Evolutionary conservation across 2,329 filamentous ascomycete species (phyloP).

Genomic region (Coniochaeta sp.): DNA sequence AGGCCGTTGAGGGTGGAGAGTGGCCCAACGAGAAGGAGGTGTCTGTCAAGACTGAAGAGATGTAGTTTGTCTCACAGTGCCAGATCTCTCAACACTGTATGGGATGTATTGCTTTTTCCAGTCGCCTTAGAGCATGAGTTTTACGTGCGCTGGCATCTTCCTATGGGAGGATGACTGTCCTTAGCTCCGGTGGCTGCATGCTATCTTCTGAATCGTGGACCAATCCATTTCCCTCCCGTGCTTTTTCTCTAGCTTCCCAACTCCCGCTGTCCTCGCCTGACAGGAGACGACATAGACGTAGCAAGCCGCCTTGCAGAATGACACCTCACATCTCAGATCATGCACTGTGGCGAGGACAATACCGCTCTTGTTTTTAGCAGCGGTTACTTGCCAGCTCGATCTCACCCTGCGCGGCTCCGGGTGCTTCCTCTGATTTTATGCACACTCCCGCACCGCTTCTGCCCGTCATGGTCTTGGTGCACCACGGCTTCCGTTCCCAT

Average conservation of each 20-base stretch:
- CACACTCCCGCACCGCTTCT: background rate
- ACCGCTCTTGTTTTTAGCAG: background rate
- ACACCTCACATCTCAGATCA: constrained; percentile 3
- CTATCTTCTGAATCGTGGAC: background rate
- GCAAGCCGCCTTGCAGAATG: constrained; percentile 1
- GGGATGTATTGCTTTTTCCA: background rate
- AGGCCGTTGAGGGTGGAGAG: background rate
- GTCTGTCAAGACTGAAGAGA: background rate
- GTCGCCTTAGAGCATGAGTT: background rate
- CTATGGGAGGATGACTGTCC: background rate
- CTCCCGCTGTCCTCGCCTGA: background rate
- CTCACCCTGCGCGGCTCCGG: background rate
- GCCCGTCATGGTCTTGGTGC: background rate
- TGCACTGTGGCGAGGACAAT: background rate
- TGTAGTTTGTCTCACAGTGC: background rate
- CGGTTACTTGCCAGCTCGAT: background rate
- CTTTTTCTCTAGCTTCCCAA: background rate
- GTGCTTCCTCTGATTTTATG: background rate
- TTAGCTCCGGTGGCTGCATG: background rate
- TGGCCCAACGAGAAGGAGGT: background rate
- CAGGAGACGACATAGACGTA: background rate
- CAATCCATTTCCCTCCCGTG: background rate
- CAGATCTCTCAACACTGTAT: background rate
- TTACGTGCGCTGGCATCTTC: background rate
- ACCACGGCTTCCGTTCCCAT: background rate